Base-by-base conservation (phyloP, 192 early-diverging fungal genomes). In the Coemansia sp. region DNA sequence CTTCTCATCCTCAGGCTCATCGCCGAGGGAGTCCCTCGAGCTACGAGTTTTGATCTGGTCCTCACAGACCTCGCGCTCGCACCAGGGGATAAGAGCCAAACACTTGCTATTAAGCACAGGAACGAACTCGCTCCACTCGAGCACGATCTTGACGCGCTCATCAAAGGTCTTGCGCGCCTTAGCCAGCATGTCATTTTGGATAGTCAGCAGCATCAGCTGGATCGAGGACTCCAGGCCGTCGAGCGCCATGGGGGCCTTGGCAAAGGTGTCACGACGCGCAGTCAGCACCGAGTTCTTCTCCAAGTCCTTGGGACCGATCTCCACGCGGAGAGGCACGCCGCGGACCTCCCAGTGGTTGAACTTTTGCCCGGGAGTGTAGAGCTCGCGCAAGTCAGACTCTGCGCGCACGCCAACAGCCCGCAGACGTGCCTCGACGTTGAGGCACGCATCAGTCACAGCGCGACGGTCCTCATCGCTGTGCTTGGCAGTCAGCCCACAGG, bases 281-380 rank as follows among this genome's bases (percentile, higher is more conserved):
- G 86, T 76, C 57, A 91, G 84, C 34, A 88, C 87, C 63, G 91
- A 86, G 58, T 92, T 80, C 66, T 91, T 91, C 69, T 89, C 85
- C 35, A 98, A 67, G 84, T 99, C 97, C 73, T 92, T 94, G 66
- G 96, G 96, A 26, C 97, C 97, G 35, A 99, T 85, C 86, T 99
- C 97, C 45, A 99, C 79, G 59, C 97, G 93, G 64, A 99, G 63
- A 34, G 97, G 97, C 67, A 96, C 94, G 81, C 97, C 97, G 77
- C 94, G 85, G 51, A 97, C 74, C 76, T 99, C 96, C 97, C 97
- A 99, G 85, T 98, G 95, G 87, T 93, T 97, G 90, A 93, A 99
- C 85, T 99, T 99, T 87, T 89, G 94, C 13, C 95, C 96, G 59
- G 95, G 91, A 28, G 93, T 91, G 88, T 94, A 92, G 71, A 87